Evolutionary conservation across 805 yeast species (phyloP).

Genomic region (Kazachstania bromeliacearum): DNA sequence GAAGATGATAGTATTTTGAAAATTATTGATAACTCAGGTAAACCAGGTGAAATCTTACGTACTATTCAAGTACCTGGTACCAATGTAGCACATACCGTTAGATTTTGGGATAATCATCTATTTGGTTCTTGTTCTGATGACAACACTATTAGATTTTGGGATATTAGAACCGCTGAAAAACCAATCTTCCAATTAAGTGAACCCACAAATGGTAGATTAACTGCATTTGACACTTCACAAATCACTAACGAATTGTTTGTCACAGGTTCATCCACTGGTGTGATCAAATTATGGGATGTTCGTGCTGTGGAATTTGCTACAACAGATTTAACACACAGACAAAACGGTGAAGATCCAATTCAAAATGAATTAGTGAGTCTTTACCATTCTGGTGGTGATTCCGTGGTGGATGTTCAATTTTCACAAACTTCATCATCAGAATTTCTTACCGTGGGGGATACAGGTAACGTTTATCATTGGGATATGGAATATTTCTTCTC

Average conservation of each 20-base stretch:
- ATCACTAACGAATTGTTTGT: constrained; percentile 22
- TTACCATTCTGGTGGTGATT: constrained; percentile 27
- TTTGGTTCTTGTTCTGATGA: constrained; percentile 29
- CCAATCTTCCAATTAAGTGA: constrained; percentile 21
- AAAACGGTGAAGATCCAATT: constrained; percentile 23
- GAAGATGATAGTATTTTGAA: constrained; percentile 25
- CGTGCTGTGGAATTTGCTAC: constrained; percentile 24
- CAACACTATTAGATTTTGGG: constrained; percentile 27
- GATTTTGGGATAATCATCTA: constrained; percentile 25
- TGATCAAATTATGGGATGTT: constrained; percentile 28
- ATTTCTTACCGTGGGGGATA: constrained; percentile 25
- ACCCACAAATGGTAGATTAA: constrained; percentile 23
- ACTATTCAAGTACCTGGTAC: constrained; percentile 25
- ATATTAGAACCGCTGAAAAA: constrained; percentile 21
- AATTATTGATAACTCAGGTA: constrained; percentile 25
- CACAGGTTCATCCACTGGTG: constrained; percentile 27
- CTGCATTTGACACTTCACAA: constrained; percentile 24
- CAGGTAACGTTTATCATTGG: constrained; percentile 30
- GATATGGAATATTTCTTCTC: constrained; percentile 32
- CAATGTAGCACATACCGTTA: constrained; percentile 23
- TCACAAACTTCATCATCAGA: constrained; percentile 24
- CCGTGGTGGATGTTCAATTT: constrained; percentile 26
- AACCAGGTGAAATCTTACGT: constrained; percentile 24
- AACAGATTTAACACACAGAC: constrained; percentile 18
- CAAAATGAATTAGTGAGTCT: constrained; percentile 21